Conservation (phyloP, 371 early-diverging fungal species). For the Mucor racemosus region DNA sequence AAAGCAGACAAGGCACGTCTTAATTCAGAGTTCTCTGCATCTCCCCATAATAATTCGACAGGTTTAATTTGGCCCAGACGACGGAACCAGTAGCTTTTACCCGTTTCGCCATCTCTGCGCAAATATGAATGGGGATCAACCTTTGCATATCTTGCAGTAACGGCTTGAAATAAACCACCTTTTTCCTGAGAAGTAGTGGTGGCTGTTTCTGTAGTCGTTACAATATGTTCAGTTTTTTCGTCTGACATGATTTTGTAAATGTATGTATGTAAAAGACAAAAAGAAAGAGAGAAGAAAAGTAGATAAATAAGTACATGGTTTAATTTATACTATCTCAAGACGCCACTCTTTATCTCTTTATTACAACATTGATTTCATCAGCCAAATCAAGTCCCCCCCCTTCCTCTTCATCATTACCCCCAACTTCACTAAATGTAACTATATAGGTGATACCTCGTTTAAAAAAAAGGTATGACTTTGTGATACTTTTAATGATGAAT, state of each 20-base stretch:
- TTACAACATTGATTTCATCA: neutral
- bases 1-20: conserved; percentile 47
- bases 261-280: neutral
- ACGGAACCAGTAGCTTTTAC: conserved; percentile 47
- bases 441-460: neutral
- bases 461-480: neutral
- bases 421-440: neutral
- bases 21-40: conserved; percentile 52
- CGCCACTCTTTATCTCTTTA: neutral
- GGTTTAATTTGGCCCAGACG: conserved; percentile 58
- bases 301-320: neutral
- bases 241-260: neutral
- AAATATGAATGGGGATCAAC: conserved; percentile 45
- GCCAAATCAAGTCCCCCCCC: neutral
- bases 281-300: neutral
- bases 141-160: conserved; percentile 26
- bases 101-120: conserved; percentile 47
- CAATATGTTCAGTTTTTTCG: conserved; percentile 1
- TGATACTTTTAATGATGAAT: neutral
- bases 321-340: neutral
- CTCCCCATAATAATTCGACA: conserved; percentile 53
- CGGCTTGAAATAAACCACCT: conserved; percentile 11
- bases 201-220: neutral
- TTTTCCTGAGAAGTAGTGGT: neutral
- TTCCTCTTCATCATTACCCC: neutral